Evolutionary conservation across 495 filamentous ascomycete genomes (phyloP), one percentile per base, ranked within the genome.

Genomic region (Parathielavia hyrcaniae): DNA sequence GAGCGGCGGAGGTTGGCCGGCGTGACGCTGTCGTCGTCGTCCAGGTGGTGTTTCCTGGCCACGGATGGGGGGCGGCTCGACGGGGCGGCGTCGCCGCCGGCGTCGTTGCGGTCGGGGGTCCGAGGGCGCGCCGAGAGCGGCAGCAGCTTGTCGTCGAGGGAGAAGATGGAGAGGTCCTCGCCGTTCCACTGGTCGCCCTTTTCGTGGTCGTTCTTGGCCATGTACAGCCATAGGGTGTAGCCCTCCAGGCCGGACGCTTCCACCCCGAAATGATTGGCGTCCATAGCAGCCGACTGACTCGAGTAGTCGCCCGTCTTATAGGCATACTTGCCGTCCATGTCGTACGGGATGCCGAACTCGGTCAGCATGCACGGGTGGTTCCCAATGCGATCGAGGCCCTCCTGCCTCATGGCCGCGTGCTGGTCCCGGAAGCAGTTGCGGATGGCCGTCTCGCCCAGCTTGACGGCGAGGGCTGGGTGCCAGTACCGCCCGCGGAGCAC

Each of bases 161-260:
- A 96, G 65, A 82, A 88, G 36, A 98, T 95, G 9, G 90, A 96
- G 17, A 98, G 75, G 73, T 98, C 93, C 64, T 98, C 93, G 32
- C 93, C 93, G 60, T 98, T 97, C 93, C 93, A 98, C 45, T 89
- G 84, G 66, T 98, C 93, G 36, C 93, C 95, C 77, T 88, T 88
- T 65, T 86, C 77, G 63, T 98, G 93, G 54, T 86, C 85, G 68
- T 97, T 98, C 79, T 79, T 81, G 35, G 82, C 81, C 50, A 83
- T 82, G 69, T 98, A 98, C 1, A 90, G 72, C 93, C 93, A 98
- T 50, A 96, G 66, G 0, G 91, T 88, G 64, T 90, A 96, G 1
- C 91, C 92, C 60, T 90, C 90, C 45, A 85, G 78, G 30, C 77
- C 75, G 45, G 88, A 84, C 8, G 86, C 89, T 72, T 98, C 93